These are phyloP conservation scores for Laetiporus sulphureus DNA, from an alignment of 1,284 basidiomycete genomes.

Conservation along the genomic window DNA sequence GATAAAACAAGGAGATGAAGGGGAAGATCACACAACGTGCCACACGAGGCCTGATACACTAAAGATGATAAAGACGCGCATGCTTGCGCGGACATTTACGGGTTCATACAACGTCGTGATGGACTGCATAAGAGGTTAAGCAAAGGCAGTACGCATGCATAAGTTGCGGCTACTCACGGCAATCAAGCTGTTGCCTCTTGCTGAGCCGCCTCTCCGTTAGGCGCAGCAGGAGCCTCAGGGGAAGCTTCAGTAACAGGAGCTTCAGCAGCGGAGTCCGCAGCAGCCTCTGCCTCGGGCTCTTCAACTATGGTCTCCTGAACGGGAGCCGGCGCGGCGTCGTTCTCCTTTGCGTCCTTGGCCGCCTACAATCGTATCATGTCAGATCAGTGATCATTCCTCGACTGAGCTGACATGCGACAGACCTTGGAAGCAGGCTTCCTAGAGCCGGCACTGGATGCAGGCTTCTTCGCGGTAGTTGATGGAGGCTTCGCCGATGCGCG, in stretches of 20 bases:
- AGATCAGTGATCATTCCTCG: conserved; percentile 4
- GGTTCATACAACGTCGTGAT: no score
- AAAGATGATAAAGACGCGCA: no score
- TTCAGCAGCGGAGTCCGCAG: conserved; percentile 19
- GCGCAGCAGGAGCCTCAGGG: no score
- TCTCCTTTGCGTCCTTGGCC: conserved; percentile 21
- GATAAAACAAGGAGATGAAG: no score
- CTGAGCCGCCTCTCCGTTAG: no score
- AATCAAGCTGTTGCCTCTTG: no score
- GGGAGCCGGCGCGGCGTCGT: conserved; percentile 16
- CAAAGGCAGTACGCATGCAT: no score
- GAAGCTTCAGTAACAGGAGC: conserved; percentile 11
- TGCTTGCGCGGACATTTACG: no score
- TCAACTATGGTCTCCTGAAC: conserved; percentile 28
- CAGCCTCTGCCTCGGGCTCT: conserved; percentile 29
- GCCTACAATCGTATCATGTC: conserved; percentile 6
- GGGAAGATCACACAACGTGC: no score
- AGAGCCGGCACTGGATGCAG: conserved; percentile 20
- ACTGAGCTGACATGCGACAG: background rate
- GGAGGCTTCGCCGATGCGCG: conserved; percentile 15
- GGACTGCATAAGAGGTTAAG: no score
- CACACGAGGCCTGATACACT: no score
- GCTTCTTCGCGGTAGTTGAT: conserved; percentile 25
- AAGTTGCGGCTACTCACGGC: no score
- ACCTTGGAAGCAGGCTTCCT: conserved; percentile 16